These are phyloP conservation scores for Solanum raphanifolium DNA, from an alignment of 257 asterid species.

Conservation along the genomic window DNA sequence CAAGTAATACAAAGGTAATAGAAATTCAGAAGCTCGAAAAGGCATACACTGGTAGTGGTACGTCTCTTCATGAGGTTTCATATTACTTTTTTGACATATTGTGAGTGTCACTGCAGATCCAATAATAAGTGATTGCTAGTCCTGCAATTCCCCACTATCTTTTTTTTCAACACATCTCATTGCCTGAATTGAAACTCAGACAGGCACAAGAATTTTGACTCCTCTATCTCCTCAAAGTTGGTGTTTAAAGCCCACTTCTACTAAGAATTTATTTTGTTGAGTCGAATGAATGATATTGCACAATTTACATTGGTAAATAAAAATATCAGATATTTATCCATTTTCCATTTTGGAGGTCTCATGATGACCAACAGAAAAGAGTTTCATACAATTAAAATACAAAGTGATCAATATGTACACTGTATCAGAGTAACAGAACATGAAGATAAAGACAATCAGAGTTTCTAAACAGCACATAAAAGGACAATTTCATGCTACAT, in stretches of 20 bases:
- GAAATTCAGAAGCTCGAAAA: neutral
- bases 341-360: neutral
- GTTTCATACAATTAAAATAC: conserved; percentile 8
- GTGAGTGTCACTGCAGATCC: neutral
- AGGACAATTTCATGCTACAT: conserved; percentile 16
- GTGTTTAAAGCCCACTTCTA: neutral
- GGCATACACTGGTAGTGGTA: neutral
- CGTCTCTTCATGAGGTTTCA: neutral
- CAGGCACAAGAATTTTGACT: neutral
- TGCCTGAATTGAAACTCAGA: neutral
- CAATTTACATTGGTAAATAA: neutral
- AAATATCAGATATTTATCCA: neutral
- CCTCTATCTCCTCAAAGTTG: neutral
- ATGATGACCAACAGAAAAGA: neutral
- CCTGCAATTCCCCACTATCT: neutral
- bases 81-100: neutral
- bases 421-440: conserved; percentile 15
- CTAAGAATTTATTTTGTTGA: neutral
- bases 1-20: neutral
- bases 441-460: conserved; percentile 14
- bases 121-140: neutral
- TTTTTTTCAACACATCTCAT: neutral
- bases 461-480: conserved; percentile 18
- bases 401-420: conserved; percentile 34
- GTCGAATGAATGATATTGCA: neutral